phyloP scores from a whole-genome alignment of 371 early-diverging fungal species.

The Parasitella parasitica region DNA sequence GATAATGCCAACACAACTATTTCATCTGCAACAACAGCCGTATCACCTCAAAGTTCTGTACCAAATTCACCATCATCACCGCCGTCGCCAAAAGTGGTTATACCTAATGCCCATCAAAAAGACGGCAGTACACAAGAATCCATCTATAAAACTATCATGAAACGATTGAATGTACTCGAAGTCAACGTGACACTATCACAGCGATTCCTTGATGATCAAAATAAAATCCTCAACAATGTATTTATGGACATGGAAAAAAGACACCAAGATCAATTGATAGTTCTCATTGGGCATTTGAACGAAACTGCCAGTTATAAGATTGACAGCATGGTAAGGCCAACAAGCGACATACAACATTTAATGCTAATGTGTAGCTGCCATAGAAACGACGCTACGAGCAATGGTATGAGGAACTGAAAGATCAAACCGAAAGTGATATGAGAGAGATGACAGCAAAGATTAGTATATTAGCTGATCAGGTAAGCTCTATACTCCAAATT shows the following conservation, averaged over 20 bases:
- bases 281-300: slow-evolving; percentile 64
- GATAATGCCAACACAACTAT: background rate
- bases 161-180: slow-evolving; percentile 77
- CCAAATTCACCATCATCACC: background rate
- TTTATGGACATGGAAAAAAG: slow-evolving; percentile 62
- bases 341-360: background rate
- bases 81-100: slow-evolving; percentile 14
- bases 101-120: slow-evolving; percentile 13
- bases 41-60: background rate
- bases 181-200: slow-evolving; percentile 77
- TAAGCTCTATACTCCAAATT: slow-evolving; percentile 9
- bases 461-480: slow-evolving; percentile 60
- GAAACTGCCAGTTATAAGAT: slow-evolving; percentile 61
- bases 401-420: slow-evolving; percentile 56
- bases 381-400: slow-evolving; percentile 61
- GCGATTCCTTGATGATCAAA: slow-evolving; percentile 85
- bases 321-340: slow-evolving; percentile 51
- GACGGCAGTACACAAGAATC: slow-evolving; percentile 57
- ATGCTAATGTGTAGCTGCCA: background rate
- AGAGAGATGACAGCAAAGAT: slow-evolving; percentile 49
- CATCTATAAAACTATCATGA: slow-evolving; percentile 90
- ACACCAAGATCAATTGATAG: slow-evolving; percentile 60
- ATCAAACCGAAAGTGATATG: slow-evolving; percentile 47
- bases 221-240: slow-evolving; percentile 73
- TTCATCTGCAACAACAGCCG: background rate